Conservation (phyloP, 208 protist species). For the Wallacemonas collosoma region DNA sequence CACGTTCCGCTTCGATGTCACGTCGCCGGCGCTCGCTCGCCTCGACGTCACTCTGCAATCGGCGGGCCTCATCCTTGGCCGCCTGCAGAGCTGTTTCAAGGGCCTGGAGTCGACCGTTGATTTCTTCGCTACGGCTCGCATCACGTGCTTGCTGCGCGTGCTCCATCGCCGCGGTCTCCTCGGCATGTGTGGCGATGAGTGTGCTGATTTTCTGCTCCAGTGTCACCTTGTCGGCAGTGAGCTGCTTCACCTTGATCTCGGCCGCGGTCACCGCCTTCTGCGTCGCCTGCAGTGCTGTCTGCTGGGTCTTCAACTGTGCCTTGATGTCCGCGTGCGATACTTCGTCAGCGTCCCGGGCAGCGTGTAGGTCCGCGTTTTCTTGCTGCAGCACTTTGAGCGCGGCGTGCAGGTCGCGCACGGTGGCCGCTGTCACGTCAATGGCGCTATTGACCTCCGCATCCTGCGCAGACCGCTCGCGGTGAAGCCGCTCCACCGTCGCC, state of each 20-base stretch:
- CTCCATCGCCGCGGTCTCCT: slow-evolving; percentile 4
- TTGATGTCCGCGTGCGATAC: neutral
- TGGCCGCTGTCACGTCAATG: slow-evolving; percentile 63
- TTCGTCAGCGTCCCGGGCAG: neutral
- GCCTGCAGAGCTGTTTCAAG: slow-evolving; percentile 4
- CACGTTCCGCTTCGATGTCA: neutral
- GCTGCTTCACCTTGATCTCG: slow-evolving; percentile 19
- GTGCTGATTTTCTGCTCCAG: slow-evolving; percentile 6
- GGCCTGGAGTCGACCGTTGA: neutral
- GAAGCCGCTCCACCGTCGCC: slow-evolving; percentile 43
- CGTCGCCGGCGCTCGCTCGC: neutral
- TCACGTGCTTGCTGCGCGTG: slow-evolving; percentile 5
- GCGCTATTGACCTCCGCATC: slow-evolving; percentile 43
- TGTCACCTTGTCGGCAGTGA: slow-evolving; percentile 7
- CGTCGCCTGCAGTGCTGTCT: neutral
- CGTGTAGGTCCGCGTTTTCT: slow-evolving; percentile 4
- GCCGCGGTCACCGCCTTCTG: neutral
- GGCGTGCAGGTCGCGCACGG: slow-evolving; percentile 51
- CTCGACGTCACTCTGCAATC: neutral
- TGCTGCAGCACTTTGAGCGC: slow-evolving; percentile 36
- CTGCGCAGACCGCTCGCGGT: slow-evolving; percentile 28
- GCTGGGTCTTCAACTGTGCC: slow-evolving; percentile 2
- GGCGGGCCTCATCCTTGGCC: neutral
- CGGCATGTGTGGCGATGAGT: slow-evolving; percentile 5
- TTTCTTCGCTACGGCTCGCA: neutral